These are phyloP conservation scores for Cryptococcus sp. DNA, from an alignment of 1,284 basidiomycete genomes.

Conservation along the genomic window DNA sequence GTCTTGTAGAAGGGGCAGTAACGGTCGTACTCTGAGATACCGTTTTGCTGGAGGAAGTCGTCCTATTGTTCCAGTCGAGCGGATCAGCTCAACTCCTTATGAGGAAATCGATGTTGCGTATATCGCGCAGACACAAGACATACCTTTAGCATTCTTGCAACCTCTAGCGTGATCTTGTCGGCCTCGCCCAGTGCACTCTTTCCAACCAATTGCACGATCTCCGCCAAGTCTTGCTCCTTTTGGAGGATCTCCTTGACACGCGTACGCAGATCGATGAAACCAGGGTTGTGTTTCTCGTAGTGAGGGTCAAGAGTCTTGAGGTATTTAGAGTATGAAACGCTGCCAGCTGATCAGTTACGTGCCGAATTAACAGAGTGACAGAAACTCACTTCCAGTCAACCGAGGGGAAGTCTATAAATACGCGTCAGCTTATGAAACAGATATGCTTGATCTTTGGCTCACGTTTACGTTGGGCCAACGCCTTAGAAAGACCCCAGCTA, in stretches of 20 bases:
- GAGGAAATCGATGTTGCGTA: no score
- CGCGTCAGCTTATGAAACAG: slow-evolving; percentile 9
- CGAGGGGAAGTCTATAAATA: slow-evolving; percentile 74
- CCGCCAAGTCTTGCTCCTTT: slow-evolving; percentile 97
- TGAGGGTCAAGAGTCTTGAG: slow-evolving; percentile 91
- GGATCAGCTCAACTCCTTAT: no score
- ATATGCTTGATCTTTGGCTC: neutral
- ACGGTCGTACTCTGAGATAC: slow-evolving; percentile 96
- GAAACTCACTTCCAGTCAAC: slow-evolving; percentile 85
- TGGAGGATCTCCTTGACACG: slow-evolving; percentile 95
- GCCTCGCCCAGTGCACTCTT: slow-evolving; percentile 96
- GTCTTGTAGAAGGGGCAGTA: slow-evolving; percentile 99
- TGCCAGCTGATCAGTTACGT: slow-evolving; percentile 2
- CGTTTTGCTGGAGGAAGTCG: slow-evolving; percentile 98
- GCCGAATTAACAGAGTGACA: neutral
- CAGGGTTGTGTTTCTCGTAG: slow-evolving; percentile 87
- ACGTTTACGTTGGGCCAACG: slow-evolving; percentile 79
- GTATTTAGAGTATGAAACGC: slow-evolving; percentile 96
- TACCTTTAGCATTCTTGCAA: slow-evolving; percentile 85
- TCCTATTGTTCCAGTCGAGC: slow-evolving; percentile 75
- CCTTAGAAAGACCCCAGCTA: slow-evolving; percentile 53
- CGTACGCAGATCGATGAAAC: slow-evolving; percentile 88
- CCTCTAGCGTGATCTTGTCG: slow-evolving; percentile 98
- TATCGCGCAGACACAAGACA: slow-evolving; percentile 47
- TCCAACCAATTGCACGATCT: slow-evolving; percentile 98